phyloP scores from a whole-genome alignment of 305 asterid genomes.

The Petunia hybrid region DNA sequence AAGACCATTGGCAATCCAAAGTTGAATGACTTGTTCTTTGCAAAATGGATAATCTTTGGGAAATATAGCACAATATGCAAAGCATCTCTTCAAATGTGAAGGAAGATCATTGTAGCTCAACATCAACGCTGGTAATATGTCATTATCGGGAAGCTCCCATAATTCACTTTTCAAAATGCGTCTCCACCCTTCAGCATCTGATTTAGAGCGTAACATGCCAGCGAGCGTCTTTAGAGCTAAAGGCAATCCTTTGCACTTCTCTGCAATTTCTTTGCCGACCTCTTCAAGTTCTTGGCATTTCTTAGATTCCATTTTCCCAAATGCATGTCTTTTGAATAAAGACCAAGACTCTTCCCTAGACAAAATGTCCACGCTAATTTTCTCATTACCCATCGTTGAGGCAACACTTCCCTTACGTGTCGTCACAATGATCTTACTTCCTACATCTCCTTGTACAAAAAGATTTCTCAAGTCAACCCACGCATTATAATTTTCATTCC shows the following conservation, averaged over 20 bases:
- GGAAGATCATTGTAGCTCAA: constrained; percentile 43
- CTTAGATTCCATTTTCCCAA: background rate
- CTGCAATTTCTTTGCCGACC: constrained; percentile 40
- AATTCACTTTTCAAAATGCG: constrained; percentile 30
- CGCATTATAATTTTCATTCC: constrained; percentile 40
- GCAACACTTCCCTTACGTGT: constrained; percentile 46
- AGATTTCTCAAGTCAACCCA: constrained; percentile 45
- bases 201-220: constrained; percentile 38
- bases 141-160: constrained; percentile 27
- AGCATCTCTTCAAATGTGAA: constrained; percentile 35
- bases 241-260: constrained; percentile 47
- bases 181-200: constrained; percentile 35
- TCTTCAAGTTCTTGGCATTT: constrained; percentile 25
- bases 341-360: constrained; percentile 42
- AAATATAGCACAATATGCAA: constrained; percentile 38
- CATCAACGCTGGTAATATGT: constrained; percentile 29
- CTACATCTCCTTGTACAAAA: constrained; percentile 36
- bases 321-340: constrained; percentile 42
- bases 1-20: constrained; percentile 47
- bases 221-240: constrained; percentile 46
- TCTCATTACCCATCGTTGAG: constrained; percentile 29
- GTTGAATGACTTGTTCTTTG: constrained; percentile 11
- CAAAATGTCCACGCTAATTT: constrained; percentile 14
- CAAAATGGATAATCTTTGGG: constrained; percentile 34
- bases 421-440: constrained; percentile 45